Evolutionary conservation across 192 early-diverging fungal species (phyloP).

Genomic region (Mortierella hygrophila): DNA sequence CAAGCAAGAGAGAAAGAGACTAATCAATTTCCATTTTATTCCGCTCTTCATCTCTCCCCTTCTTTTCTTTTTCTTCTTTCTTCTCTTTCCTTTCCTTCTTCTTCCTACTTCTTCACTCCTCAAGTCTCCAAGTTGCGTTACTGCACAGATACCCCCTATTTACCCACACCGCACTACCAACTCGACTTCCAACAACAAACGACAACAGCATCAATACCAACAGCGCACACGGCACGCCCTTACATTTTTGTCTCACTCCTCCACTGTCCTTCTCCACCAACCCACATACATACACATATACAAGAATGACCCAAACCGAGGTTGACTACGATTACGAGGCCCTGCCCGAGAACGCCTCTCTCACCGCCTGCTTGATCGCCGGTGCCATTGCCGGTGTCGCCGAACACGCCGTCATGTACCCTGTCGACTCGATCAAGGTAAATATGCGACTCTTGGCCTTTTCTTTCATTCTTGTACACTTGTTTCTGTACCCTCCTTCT

Average conservation of each 20-base stretch:
- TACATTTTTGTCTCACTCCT: neutral
- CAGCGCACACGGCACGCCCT: neutral
- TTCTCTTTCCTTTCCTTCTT: neutral
- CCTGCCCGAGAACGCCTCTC: constrained; percentile 80
- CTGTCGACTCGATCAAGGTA: constrained; percentile 95
- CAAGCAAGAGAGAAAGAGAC: neutral
- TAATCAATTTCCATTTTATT: neutral
- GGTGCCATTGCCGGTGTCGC: constrained; percentile 96
- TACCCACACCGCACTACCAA: neutral
- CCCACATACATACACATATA: neutral
- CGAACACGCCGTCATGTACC: constrained; percentile 97
- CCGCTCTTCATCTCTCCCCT: constrained; percentile 4
- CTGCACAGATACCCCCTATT: neutral
- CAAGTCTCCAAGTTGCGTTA: neutral
- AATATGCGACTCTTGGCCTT: neutral
- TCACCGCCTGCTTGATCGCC: constrained; percentile 86
- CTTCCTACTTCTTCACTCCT: neutral
- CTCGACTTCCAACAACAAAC: neutral
- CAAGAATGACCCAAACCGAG: constrained; percentile 39
- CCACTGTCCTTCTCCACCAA: neutral
- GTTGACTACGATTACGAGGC: constrained; percentile 92
- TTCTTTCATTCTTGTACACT: neutral
- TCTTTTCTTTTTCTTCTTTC: neutral
- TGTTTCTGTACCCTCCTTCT: neutral
- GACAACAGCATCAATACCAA: neutral